Base-by-base conservation (phyloP, 2,329 filamentous ascomycete genomes). In the Epichloe gansuensis region DNA sequence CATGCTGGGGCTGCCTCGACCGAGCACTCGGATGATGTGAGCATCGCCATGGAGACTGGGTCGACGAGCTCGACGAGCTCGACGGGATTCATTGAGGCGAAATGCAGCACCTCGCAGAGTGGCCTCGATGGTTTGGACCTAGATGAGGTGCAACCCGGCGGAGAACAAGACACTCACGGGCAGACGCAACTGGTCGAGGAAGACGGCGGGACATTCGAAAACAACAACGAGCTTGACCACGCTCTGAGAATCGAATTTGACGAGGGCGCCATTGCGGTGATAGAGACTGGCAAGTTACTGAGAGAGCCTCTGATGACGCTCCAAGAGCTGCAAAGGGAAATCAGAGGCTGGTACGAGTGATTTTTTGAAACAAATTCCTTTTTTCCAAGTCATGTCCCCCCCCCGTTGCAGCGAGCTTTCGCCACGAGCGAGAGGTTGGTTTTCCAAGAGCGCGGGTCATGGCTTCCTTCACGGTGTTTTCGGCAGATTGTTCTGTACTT, bases 261-360 rank as follows among this genome's bases (percentile, higher is more conserved):
- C 27, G 4, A 9, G 9, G 27, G 27, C 27, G 27, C 11, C 27
- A 31, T 31, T 11, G 27, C 27, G 3, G 48, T 34, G 25, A 36
- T 47, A 5, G 43, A 54, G 23, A 31, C 45, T 6, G 36, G 21
- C 1, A 40, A 38, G 23, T n/a, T 52, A 6, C 15, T 48, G 11
- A 36, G 13, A 15, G 44, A 56, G 44, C 47, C 52, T 7, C 23
- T 51, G 34, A 56, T 54, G 53, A 53, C 51, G 4, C 38, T 53
- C 35, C 13, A 53, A 4, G 48, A 54, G 45, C 42, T 55, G 7
- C 48, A 56, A 3, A 49, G 12, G 45, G 47, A 54, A 23, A 17
- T 51, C 15, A 9, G 49, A n/a, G 50, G 47, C 12, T 50, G 49
- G 49, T 44, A 39, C 12, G 40, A 48, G 31, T 48, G 35, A 27